phyloP scores from a whole-genome alignment of 495 filamentous ascomycete species.

The Amorphotheca resinae region DNA sequence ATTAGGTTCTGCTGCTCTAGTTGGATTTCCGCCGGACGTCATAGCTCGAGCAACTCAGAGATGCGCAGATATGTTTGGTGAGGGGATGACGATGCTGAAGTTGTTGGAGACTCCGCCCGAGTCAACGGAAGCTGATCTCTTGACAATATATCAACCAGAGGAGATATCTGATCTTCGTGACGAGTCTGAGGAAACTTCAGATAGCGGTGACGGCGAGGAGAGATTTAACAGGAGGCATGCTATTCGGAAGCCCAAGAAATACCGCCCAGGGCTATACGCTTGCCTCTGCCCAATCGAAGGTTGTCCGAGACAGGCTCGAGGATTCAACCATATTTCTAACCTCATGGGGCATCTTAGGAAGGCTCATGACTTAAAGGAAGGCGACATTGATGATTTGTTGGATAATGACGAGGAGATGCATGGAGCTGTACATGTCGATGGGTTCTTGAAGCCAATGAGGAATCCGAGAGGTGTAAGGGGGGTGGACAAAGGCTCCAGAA shows the following conservation, averaged over 20 bases:
- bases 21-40: slow-evolving; percentile 47
- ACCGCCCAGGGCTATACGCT: neutral
- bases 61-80: slow-evolving; percentile 57
- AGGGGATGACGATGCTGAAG: slow-evolving; percentile 48
- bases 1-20: slow-evolving; percentile 58
- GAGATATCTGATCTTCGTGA: slow-evolving; percentile 9
- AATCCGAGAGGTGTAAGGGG: neutral
- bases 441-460: slow-evolving; percentile 27
- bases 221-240: neutral
- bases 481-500: neutral
- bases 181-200: neutral
- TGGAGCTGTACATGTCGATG: slow-evolving; percentile 40
- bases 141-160: slow-evolving; percentile 26
- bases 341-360: slow-evolving; percentile 25
- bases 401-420: slow-evolving; percentile 36
- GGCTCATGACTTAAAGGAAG: slow-evolving; percentile 23
- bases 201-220: neutral
- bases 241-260: neutral
- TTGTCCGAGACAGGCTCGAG: slow-evolving; percentile 22
- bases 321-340: slow-evolving; percentile 22
- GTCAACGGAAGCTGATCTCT: slow-evolving; percentile 5
- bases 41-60: slow-evolving; percentile 53
- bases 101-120: slow-evolving; percentile 32
- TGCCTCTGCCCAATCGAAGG: slow-evolving; percentile 23
- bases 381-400: slow-evolving; percentile 19